phyloP scores from a whole-genome alignment of 1,284 basidiomycete genomes.

The Marasmius oreades region DNA sequence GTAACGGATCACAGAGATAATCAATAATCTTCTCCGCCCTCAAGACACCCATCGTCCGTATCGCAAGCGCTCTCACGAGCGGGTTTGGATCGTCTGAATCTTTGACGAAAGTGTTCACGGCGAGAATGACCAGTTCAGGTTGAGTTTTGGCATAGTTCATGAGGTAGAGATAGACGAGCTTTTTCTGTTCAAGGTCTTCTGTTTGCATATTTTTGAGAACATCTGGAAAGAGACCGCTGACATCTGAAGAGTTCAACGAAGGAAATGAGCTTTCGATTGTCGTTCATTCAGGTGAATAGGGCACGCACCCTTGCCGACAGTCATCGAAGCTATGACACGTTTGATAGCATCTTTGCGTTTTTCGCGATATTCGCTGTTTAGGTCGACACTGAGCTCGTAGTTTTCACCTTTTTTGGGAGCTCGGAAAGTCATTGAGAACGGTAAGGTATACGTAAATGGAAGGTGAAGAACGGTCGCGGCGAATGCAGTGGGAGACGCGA shows the following conservation, averaged over 20 bases:
- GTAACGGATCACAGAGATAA: constrained; percentile 92
- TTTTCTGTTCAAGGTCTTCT: constrained; percentile 93
- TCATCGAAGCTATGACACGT: constrained; percentile 93
- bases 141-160: constrained; percentile 99
- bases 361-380: constrained; percentile 95
- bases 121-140: constrained; percentile 94
- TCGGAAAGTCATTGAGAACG: constrained; percentile 52
- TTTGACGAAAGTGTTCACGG: constrained; percentile 98
- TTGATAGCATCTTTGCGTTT: constrained; percentile 99
- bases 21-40: constrained; percentile 99
- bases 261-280: no score
- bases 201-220: constrained; percentile 99
- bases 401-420: constrained; percentile 84
- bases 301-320: constrained; percentile 81
- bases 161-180: constrained; percentile 96
- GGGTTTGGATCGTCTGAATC: constrained; percentile 97
- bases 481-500: background rate
- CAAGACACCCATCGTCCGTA: constrained; percentile 96
- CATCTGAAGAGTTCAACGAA: constrained; percentile 48
- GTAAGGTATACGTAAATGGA: background rate
- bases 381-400: constrained; percentile 90
- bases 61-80: constrained; percentile 92
- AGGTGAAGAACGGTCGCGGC: background rate
- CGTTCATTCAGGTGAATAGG: background rate
- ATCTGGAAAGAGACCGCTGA: constrained; percentile 94